These are phyloP conservation scores for Escovopsis sp. DNA, from an alignment of 2,329 filamentous ascomycete genomes.

Conservation along the genomic window DNA sequence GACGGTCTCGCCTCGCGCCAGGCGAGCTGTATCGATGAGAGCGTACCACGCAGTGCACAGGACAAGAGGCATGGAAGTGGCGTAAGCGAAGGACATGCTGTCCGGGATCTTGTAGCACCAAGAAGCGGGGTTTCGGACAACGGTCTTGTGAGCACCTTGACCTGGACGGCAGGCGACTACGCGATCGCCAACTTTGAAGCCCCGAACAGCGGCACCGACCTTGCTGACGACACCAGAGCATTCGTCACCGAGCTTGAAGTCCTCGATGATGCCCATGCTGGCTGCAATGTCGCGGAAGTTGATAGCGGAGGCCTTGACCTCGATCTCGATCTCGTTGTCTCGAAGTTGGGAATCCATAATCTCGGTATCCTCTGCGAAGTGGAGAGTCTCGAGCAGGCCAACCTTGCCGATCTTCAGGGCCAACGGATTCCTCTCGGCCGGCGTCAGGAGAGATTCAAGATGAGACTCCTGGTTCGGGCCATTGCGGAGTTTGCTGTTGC, in stretches of 20 bases:
- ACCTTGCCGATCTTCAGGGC: conserved; percentile 9
- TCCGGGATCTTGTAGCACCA: conserved; percentile 15
- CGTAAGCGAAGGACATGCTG: conserved; percentile 12
- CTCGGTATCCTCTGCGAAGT: conserved; percentile 13
- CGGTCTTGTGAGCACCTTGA: conserved; percentile 12
- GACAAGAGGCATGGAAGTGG: conserved; percentile 13
- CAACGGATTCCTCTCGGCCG: conserved; percentile 5
- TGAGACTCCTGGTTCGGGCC: conserved; percentile 12
- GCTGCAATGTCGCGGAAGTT: conserved; percentile 24
- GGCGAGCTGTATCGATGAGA: conserved; percentile 12
- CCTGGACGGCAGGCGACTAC: conserved; percentile 12
- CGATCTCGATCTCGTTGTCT: conserved; percentile 16
- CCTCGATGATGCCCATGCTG: conserved; percentile 12
- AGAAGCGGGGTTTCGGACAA: conserved; percentile 15
- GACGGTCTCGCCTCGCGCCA: conserved; percentile 13
- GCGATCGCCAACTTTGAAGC: conserved; percentile 17
- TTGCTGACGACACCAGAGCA: conserved; percentile 9
- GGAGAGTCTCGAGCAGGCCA: conserved; percentile 15
- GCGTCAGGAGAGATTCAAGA: conserved; percentile 6
- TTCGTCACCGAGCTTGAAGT: conserved; percentile 14
- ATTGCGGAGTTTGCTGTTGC: conserved; percentile 12
- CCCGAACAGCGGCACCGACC: conserved; percentile 8
- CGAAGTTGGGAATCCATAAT: conserved; percentile 6
- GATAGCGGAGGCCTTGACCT: conserved; percentile 16
- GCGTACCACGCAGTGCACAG: conserved; percentile 15